A percentile compares a stretch with the other conserved stretches of the same genome.
phyloP scores from a whole-genome alignment of 495 filamentous ascomycete genomes.

The Rhypophila decipiens region DNA sequence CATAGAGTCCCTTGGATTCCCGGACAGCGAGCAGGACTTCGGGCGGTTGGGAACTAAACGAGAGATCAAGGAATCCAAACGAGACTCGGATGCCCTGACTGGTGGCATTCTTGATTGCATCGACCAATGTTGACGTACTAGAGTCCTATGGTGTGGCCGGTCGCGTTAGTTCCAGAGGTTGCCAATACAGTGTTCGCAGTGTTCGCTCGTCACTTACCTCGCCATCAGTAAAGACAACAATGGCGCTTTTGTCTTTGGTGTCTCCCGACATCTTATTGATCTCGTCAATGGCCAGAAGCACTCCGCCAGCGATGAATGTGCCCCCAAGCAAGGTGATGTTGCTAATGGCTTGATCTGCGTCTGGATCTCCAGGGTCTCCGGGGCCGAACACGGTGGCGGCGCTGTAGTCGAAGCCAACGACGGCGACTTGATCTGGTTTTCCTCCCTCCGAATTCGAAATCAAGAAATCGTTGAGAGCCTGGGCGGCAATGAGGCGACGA shows the following conservation, averaged over 20 bases:
- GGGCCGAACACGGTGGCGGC: conserved; percentile 18
- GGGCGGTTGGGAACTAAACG: conserved; percentile 5
- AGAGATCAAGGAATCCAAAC: conserved; percentile 24
- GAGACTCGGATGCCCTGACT: conserved; percentile 24
- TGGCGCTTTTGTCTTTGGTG: conserved; percentile 18
- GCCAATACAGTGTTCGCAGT: too few species aligned
- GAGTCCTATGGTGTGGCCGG: conserved; percentile 2
- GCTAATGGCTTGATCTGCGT: conserved; percentile 6
- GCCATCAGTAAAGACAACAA: conserved; percentile 32
- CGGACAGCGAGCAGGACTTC: conserved; percentile 19
- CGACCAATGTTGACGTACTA: conserved; percentile 8
- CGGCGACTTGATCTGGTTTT: conserved; percentile 21
- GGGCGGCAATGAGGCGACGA: conserved; percentile 20
- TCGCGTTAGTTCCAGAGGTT: too few species aligned
- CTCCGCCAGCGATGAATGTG: conserved; percentile 17
- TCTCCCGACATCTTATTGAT: conserved; percentile 8
- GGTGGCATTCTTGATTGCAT: conserved; percentile 22
- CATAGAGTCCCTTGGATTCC: conserved; percentile 24
- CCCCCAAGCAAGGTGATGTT: conserved; percentile 5
- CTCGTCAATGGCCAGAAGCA: conserved; percentile 18
- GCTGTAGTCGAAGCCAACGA: conserved; percentile 19
- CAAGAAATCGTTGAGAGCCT: conserved; percentile 20
- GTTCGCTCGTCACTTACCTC: conserved; percentile 3
- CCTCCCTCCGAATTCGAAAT: conserved; percentile 16
- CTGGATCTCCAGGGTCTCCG: conserved; percentile 21